Evolutionary conservation across 495 filamentous ascomycete species (phyloP), one percentile per base, ranked within the genome.

Genomic region (Symbiotaphrina buchneri): DNA sequence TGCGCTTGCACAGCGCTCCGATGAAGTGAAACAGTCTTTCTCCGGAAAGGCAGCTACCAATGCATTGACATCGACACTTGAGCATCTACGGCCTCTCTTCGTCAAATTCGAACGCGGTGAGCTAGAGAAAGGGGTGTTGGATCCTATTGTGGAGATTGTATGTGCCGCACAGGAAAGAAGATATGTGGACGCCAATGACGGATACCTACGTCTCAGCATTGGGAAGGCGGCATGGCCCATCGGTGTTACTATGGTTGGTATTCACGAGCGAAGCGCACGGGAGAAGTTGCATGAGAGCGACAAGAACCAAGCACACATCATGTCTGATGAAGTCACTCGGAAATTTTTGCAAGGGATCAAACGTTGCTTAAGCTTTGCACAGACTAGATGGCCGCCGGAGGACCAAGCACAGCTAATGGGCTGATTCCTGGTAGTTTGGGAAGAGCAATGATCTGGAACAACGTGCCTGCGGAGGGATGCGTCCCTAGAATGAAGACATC

Each of bases 181-280:
- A 42, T 97, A 95, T 47, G 90, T 97, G 21, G 80, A 92, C 52
- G 87, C 87, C 14, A 95, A 94, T 44, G 84, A 97, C 47, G 81
- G 81, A 1, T 97, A 95, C 47, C 51, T 97, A 30, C 59, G 79
- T 21, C 52, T 95, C 34, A 91, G 80, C 51, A 97, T 97, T 48
- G 87, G 87, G 32, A 97, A 97, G 62, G 90, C 87, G 51, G 87
- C 87, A 15, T 97, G 87, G 87, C 87, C 87, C 18, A 97, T 97
- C 47, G 87, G 87, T 53, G 87, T 97, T 18, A 97, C 87, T 42
- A 94, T 95, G 87, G 87, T 97, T 39, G 87, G 87, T 59, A 97
- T 97, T 45, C 87, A 97, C 66, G 87, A 95, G 55, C 71, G 87
- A 38, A 81, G 71, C 27, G 85, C 87, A 4, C 66, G 87, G 22